Percentiles rank a stretch among this genome's conserved stretches.
phyloP scores from a whole-genome alignment of 176 grass and related monocot genomes.

The Carex littledalei region DNA sequence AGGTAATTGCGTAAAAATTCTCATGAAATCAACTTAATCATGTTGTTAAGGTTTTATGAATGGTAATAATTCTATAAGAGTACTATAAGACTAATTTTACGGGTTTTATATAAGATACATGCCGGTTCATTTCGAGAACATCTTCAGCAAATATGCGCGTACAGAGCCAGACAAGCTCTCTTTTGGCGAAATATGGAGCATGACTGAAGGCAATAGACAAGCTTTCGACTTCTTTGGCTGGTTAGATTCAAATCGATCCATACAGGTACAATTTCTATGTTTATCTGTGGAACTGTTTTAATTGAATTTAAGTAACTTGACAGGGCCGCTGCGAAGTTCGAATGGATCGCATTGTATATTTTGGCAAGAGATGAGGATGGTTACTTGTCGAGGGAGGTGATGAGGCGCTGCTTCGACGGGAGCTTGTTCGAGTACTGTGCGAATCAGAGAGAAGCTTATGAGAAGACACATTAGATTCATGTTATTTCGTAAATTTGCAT shows the following conservation, averaged over 20 bases:
- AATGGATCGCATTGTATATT: conserved; percentile 23
- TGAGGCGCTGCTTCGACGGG: conserved; percentile 26
- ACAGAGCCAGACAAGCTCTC: conserved; percentile 35
- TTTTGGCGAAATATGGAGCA: conserved; percentile 30
- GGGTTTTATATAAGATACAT: conserved; percentile 10
- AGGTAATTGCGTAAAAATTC: neutral
- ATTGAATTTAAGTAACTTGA: neutral
- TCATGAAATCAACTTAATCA: neutral
- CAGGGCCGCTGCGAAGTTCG: conserved; percentile 6
- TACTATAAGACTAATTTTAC: neutral
- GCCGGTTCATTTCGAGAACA: conserved; percentile 33
- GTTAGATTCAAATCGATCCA: neutral
- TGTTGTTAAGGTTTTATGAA: neutral
- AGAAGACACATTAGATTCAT: neutral
- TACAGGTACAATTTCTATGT: neutral
- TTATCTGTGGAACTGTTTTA: neutral
- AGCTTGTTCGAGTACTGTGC: conserved; percentile 19
- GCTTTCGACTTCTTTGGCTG: conserved; percentile 34
- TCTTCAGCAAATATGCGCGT: conserved; percentile 42
- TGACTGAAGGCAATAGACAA: conserved; percentile 30
- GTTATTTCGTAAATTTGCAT: neutral
- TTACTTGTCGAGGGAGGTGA: conserved; percentile 19
- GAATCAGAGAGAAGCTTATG: conserved; percentile 9
- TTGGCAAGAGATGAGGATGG: conserved; percentile 34
- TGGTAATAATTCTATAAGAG: neutral